Percentiles rank a stretch among this genome's conserved stretches.
These are phyloP conservation scores for Colletotrichum orbiculare DNA, from an alignment of 2,329 filamentous ascomycete species.

Conservation along the genomic window DNA sequence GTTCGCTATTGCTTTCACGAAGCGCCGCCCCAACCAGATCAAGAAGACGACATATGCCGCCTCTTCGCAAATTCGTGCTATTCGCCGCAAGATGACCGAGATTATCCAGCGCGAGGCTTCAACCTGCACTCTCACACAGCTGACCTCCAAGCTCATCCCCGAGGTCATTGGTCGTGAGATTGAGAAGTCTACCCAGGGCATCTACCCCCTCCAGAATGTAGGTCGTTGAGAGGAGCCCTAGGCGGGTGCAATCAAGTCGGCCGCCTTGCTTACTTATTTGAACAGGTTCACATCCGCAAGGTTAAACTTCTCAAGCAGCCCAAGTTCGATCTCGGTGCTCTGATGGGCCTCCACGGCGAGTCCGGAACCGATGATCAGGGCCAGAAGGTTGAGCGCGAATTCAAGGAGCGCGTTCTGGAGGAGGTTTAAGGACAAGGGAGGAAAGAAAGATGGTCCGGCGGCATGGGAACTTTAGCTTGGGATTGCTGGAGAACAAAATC, in stretches of 20 bases:
- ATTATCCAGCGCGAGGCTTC: constrained; percentile 97
- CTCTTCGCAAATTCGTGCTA: constrained; percentile 95
- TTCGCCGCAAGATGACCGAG: constrained; percentile 99
- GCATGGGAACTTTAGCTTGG: constrained; percentile 35
- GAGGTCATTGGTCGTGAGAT: constrained; percentile 99
- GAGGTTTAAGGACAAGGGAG: constrained; percentile 77
- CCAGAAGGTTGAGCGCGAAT: constrained; percentile 98
- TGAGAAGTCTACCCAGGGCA: constrained; percentile 99
- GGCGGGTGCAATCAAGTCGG: neutral
- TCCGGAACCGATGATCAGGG: constrained; percentile 95
- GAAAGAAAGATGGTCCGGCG: constrained; percentile 57
- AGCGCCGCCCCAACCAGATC: constrained; percentile 99
- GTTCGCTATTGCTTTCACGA: constrained; percentile 99
- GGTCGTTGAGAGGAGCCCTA: constrained; percentile 45
- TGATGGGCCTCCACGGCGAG: constrained; percentile 98
- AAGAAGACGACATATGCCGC: constrained; percentile 99
- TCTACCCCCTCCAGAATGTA: constrained; percentile 99
- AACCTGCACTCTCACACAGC: constrained; percentile 93
- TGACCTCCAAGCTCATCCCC: constrained; percentile 98
- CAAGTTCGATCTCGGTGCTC: constrained; percentile 98
- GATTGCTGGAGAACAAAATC: constrained; percentile 34
- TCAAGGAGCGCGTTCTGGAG: constrained; percentile 97
- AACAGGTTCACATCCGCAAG: constrained; percentile 98
- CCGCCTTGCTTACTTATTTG: neutral
- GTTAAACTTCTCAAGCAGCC: constrained; percentile 99